A percentile compares a stretch with the other conserved stretches of the same genome.
phyloP scores from a whole-genome alignment of 306 rosid genomes.

The Astragalus membranaceus region DNA sequence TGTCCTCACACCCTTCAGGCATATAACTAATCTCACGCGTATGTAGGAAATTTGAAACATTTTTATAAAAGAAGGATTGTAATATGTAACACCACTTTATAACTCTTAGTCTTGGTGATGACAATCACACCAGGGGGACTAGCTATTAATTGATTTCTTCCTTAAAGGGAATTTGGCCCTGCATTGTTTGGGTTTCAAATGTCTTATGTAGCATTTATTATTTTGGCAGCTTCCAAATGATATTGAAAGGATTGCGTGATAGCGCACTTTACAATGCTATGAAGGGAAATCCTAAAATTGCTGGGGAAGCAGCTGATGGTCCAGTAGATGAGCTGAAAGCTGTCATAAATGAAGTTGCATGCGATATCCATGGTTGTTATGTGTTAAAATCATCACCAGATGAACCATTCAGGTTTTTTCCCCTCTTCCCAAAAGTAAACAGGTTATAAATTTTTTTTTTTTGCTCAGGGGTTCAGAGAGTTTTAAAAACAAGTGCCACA shows the following conservation, averaged over 20 bases:
- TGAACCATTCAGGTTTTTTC: slow-evolving; percentile 64
- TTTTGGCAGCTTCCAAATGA: slow-evolving; percentile 66
- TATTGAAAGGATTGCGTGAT: slow-evolving; percentile 59
- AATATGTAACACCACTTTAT: not conserved
- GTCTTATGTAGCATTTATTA: slow-evolving; percentile 24
- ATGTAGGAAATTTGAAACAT: not conserved
- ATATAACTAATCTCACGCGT: not conserved
- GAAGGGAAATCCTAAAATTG: slow-evolving; percentile 61
- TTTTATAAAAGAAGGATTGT: not conserved
- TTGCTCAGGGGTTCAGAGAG: too few relatives aligned
- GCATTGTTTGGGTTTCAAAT: slow-evolving; percentile 11
- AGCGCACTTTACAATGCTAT: slow-evolving; percentile 41
- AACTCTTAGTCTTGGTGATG: not conserved
- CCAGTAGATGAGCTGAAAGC: slow-evolving; percentile 65
- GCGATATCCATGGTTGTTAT: slow-evolving; percentile 58
- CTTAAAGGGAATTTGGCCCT: not conserved
- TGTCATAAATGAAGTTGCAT: slow-evolving; percentile 56
- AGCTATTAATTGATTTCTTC: not conserved
- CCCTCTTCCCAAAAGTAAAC: not conserved
- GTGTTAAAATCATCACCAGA: slow-evolving; percentile 61
- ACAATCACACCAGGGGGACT: not conserved
- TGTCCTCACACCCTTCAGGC: not conserved
- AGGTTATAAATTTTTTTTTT: not conserved
- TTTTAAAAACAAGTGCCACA: not conserved
- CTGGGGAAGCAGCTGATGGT: slow-evolving; percentile 56